Evolutionary conservation across 148 eudicot genomes (phyloP).

Genomic region (Dianthus caryophyllus): DNA sequence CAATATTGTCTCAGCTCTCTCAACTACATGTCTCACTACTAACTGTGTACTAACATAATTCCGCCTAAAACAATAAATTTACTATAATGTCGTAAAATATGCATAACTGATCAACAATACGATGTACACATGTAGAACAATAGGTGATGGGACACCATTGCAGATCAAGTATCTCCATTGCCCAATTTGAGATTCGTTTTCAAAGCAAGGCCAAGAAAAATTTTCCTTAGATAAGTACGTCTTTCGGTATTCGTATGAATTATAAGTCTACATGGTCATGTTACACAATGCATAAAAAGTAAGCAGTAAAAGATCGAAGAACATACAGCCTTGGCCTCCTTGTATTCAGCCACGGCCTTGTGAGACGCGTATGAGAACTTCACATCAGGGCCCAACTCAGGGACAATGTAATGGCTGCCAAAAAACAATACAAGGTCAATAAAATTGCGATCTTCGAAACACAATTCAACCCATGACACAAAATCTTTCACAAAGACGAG

Average conservation of each 20-base stretch:
- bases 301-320: background rate
- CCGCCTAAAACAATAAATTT: background rate
- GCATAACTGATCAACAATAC: background rate
- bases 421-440: conserved; percentile 13
- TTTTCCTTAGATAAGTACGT: background rate
- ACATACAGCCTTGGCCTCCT: conserved; percentile 79
- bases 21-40: background rate
- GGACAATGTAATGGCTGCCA: conserved; percentile 82
- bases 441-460: background rate
- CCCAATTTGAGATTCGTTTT: background rate
- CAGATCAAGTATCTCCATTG: background rate
- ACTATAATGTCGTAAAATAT: background rate
- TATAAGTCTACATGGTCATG: background rate
- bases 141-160: background rate
- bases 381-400: conserved; percentile 80
- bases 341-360: conserved; percentile 76
- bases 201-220: background rate
- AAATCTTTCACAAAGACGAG: background rate
- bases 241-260: too few relatives aligned
- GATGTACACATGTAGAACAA: background rate
- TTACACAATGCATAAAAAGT: background rate
- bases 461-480: background rate
- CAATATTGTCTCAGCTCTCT: background rate
- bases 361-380: conserved; percentile 69
- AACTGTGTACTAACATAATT: background rate